A percentile compares a stretch with the other conserved stretches of the same genome.
Evolutionary conservation across 2,329 filamentous ascomycete species (phyloP).

Genomic region (Talaromyces sp.): DNA sequence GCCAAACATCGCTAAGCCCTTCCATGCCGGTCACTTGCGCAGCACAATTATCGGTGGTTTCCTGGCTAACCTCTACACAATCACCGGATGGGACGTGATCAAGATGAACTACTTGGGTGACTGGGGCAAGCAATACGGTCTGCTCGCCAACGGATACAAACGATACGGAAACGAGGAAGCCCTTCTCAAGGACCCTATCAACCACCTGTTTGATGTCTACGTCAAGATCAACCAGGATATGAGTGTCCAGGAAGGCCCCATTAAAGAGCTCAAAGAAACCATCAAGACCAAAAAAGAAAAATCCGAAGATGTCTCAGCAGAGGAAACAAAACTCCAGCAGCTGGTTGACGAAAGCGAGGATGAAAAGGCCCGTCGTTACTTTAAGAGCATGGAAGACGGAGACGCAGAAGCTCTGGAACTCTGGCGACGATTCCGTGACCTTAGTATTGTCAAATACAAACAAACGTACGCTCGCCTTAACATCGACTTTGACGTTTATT

Average conservation of each 20-base stretch:
- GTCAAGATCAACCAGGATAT: conserved; percentile 58
- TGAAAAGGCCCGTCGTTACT: conserved; percentile 58
- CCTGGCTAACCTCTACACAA: conserved; percentile 56
- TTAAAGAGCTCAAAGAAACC: conserved; percentile 50
- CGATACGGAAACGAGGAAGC: conserved; percentile 57
- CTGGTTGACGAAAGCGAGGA: conserved; percentile 51
- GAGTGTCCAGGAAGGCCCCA: conserved; percentile 50
- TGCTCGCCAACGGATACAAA: conserved; percentile 58
- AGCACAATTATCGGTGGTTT: conserved; percentile 65
- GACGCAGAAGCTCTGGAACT: conserved; percentile 54
- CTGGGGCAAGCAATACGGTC: conserved; percentile 64
- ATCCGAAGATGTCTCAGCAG: conserved; percentile 42
- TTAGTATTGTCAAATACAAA: conserved; percentile 61
- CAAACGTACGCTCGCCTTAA: conserved; percentile 60
- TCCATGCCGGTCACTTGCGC: conserved; percentile 60
- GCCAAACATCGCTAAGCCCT: conserved; percentile 63
- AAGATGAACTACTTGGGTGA: conserved; percentile 64
- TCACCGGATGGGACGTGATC: conserved; percentile 57
- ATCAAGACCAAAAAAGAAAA: conserved; percentile 45
- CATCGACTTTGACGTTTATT: conserved; percentile 61
- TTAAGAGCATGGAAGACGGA: conserved; percentile 63
- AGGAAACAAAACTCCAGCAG: conserved; percentile 45
- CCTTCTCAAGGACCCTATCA: conserved; percentile 56
- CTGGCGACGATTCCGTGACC: conserved; percentile 59
- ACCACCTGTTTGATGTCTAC: conserved; percentile 62